Conservation (phyloP, 306 rosid species). For the Cyamopsis tetragonoloba region DNA sequence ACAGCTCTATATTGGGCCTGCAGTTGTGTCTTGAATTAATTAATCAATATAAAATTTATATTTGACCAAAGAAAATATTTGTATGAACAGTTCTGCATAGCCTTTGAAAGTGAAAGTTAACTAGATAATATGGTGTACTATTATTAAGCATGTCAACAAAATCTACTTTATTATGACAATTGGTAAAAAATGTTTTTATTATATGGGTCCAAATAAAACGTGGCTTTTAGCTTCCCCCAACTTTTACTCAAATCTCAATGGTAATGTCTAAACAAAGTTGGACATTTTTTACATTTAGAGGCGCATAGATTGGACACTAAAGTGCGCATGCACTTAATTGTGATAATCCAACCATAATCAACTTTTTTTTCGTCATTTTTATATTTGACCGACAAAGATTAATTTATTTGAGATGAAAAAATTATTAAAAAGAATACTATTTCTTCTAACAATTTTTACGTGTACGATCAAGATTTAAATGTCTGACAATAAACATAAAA, state of each 20-base stretch:
- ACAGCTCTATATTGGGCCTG: not conserved
- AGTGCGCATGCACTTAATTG: not conserved
- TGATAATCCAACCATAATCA: not conserved
- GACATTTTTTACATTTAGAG: conserved; percentile 15
- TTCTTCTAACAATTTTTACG: too few species aligned
- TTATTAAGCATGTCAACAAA: not conserved
- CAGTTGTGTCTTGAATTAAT: too few species aligned
- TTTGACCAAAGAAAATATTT: too few species aligned
- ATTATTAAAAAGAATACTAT: too few species aligned
- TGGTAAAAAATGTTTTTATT: not conserved
- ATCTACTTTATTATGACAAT: not conserved
- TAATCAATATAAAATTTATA: not conserved
- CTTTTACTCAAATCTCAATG: not conserved
- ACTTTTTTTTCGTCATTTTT: too few species aligned
- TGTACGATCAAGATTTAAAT: too few species aligned
- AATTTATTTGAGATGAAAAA: too few species aligned
- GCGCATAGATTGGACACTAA: not conserved
- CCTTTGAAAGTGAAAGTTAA: not conserved
- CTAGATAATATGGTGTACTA: not conserved
- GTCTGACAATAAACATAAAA: too few species aligned
- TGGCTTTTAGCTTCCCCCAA: not conserved
- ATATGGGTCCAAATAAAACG: not conserved
- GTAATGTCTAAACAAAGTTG: conserved; percentile 17
- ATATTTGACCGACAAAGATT: too few species aligned
- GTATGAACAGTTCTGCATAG: not conserved